Evolutionary conservation across 257 asterid species (phyloP).

Genomic region (Fraxinus anomala): DNA sequence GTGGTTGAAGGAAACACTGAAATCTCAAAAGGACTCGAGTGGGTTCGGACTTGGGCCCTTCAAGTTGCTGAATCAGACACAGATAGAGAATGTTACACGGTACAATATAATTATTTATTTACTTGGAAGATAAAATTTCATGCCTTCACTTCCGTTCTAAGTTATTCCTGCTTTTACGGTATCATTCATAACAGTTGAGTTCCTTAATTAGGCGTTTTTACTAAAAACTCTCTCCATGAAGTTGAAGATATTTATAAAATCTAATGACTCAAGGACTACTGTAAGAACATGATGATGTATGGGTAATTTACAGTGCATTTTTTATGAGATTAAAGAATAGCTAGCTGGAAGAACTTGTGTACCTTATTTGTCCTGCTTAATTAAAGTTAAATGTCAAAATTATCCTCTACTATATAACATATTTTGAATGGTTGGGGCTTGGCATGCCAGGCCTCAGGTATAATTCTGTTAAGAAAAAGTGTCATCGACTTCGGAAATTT

Average conservation of each 20-base stretch:
- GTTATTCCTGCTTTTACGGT: slow-evolving; percentile 14
- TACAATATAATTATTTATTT: slow-evolving; percentile 27
- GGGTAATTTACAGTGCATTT: slow-evolving; percentile 4
- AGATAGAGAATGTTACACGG: slow-evolving; percentile 86
- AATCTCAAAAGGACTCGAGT: slow-evolving; percentile 76
- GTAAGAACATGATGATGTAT: background rate
- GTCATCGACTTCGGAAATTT: background rate
- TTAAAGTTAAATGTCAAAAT: background rate
- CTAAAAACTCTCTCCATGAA: background rate
- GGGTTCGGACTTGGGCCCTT: slow-evolving; percentile 87
- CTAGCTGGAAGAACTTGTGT: background rate
- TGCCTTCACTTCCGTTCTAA: slow-evolving; percentile 4
- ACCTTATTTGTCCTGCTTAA: background rate
- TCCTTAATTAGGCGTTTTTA: background rate
- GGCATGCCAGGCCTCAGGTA: slow-evolving; percentile 3
- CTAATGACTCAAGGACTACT: background rate
- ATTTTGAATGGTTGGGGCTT: background rate
- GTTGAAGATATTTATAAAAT: background rate
- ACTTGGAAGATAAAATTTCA: slow-evolving; percentile 17
- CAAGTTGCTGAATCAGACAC: slow-evolving; percentile 79
- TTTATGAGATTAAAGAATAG: background rate
- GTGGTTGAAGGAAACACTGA: slow-evolving; percentile 64
- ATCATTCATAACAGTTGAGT: background rate
- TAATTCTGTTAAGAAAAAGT: background rate
- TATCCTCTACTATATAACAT: background rate